Conservation (phyloP, 371 early-diverging fungal genomes). For the Caulochytrium protostelioides region DNA sequence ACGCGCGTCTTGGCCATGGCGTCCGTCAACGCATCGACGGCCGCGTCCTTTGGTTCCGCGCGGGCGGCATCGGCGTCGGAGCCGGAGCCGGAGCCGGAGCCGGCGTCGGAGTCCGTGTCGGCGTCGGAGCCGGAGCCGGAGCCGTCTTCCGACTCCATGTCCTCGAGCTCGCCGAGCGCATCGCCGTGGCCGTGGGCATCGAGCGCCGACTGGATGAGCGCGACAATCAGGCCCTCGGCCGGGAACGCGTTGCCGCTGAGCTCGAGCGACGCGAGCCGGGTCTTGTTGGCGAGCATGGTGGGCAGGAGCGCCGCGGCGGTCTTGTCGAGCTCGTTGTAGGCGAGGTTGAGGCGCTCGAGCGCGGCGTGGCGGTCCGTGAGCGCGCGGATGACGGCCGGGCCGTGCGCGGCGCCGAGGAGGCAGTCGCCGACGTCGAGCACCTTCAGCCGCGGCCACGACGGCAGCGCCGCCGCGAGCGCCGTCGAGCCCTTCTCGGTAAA, state of each 20-base stretch:
- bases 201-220: slow-evolving; percentile 46
- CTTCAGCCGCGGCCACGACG: slow-evolving; percentile 52
- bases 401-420: slow-evolving; percentile 39
- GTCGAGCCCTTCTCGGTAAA: slow-evolving; percentile 60
- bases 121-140: too few relatives aligned
- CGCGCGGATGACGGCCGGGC: too few relatives aligned
- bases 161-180: slow-evolving; percentile 72
- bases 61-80: too few relatives aligned
- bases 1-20: too few relatives aligned
- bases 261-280: slow-evolving; percentile 39
- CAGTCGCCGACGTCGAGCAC: slow-evolving; percentile 77
- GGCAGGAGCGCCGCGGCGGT: slow-evolving; percentile 45
- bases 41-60: too few relatives aligned
- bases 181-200: slow-evolving; percentile 43
- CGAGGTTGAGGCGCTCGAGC: slow-evolving; percentile 48
- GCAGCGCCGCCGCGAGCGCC: slow-evolving; percentile 56
- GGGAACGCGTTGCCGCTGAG: slow-evolving; percentile 82
- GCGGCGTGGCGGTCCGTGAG: slow-evolving; percentile 19
- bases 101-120: too few relatives aligned
- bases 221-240: slow-evolving; percentile 48
- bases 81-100: too few relatives aligned
- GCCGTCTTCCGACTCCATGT: slow-evolving; percentile 69
- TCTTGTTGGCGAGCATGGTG: slow-evolving; percentile 38
- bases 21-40: too few relatives aligned
- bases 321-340: slow-evolving; percentile 72